Percentiles rank a stretch among this genome's conserved stretches.
phyloP scores from a whole-genome alignment of 2,329 filamentous ascomycete species.

The Chaetomium globosum region DNA sequence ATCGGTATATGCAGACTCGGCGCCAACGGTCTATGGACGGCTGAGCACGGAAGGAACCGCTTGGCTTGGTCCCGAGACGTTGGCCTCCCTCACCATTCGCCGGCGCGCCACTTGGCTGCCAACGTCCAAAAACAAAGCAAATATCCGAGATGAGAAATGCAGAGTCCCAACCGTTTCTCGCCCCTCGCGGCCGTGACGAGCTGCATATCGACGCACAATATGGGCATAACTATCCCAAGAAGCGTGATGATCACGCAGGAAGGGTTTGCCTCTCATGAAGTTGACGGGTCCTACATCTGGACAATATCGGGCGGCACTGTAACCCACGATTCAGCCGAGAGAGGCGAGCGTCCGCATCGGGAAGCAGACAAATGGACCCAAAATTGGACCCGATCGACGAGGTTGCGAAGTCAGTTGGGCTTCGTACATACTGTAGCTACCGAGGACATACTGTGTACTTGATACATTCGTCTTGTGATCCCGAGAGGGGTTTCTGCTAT shows the following conservation, averaged over 20 bases:
- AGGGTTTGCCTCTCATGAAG: not conserved
- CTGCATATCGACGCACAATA: conserved; percentile 7
- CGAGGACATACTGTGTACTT: not conserved
- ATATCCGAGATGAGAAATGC: conserved; percentile 24
- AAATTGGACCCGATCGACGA: not conserved
- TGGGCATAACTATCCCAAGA: not conserved
- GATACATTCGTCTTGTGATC: not conserved
- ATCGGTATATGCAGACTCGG: not conserved
- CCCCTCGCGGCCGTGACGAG: not conserved
- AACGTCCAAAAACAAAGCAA: not conserved
- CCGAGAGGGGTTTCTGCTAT: not conserved
- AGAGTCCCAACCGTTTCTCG: not conserved
- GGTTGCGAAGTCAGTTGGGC: no score
- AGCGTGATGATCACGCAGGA: not conserved
- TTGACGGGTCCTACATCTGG: conserved; percentile 22
- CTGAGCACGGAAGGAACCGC: not conserved
- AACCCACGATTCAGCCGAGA: conserved; percentile 24
- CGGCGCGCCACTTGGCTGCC: not conserved
- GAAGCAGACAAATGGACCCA: conserved; percentile 6
- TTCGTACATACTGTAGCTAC: no score
- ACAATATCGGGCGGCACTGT: conserved; percentile 4
- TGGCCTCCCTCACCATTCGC: not conserved
- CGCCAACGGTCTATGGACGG: not conserved
- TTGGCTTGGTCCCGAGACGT: not conserved
- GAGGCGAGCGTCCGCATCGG: conserved; percentile 8